Conservation (phyloP, 805 yeast genomes). For the Cyberlindnera xishuangbannaensis region DNA sequence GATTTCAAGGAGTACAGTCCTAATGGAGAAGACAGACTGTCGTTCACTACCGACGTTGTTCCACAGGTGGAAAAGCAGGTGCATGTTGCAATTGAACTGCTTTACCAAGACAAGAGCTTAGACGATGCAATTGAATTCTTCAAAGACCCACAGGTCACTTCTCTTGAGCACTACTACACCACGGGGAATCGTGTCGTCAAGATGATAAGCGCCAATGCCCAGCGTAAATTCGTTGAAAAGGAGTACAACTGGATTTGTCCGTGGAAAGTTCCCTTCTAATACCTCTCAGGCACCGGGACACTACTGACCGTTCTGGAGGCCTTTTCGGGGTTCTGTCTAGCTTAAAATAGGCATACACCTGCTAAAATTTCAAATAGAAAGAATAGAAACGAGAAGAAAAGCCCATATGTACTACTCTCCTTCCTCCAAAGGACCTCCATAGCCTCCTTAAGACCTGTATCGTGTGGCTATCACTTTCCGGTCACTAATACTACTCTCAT, state of each 20-base stretch:
- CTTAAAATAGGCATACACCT: too few species aligned
- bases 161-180: slow-evolving; percentile 2
- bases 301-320: too few species aligned
- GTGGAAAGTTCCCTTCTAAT: slow-evolving; percentile 17
- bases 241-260: background rate
- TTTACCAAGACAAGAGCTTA: slow-evolving; percentile 4
- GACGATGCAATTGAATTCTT: background rate
- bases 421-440: too few species aligned
- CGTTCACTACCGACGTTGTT: slow-evolving; percentile 5
- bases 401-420: too few species aligned
- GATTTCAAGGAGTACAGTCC: slow-evolving; percentile 24
- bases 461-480: too few species aligned
- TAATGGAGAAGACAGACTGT: slow-evolving; percentile 5
- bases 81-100: slow-evolving; percentile 9
- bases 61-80: slow-evolving; percentile 3
- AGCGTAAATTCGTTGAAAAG: slow-evolving; percentile 3
- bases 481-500: too few species aligned
- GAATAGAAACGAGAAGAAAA: too few species aligned
- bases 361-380: too few species aligned
- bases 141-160: background rate
- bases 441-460: too few species aligned
- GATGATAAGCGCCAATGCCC: slow-evolving; percentile 10
- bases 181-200: slow-evolving; percentile 8
- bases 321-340: too few species aligned
- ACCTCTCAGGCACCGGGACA: too few species aligned